Base-by-base conservation (phyloP, 1,284 basidiomycete species). In the Moesziomyces globuligerus region DNA sequence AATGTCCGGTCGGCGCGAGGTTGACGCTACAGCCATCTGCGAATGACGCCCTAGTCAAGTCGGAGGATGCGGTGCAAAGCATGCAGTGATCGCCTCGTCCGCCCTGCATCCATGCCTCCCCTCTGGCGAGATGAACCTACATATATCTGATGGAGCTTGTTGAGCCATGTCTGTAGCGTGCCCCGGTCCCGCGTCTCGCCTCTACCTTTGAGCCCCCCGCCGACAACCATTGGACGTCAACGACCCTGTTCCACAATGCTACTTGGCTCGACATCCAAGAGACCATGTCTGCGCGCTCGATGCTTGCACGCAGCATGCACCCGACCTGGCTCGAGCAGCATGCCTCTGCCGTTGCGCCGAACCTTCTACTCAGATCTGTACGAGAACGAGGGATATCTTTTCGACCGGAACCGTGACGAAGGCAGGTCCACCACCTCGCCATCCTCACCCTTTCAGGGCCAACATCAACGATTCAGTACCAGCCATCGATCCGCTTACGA, bases 371-470 rank as follows among this genome's bases (percentile, higher is more conserved):
- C 66, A 8, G 57, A 60, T 25, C 41, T 69, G 8, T 72, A 72
- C 66, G 66, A 72, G 46, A 62, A 69, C 18, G 66, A 72, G 43
- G 45, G 46, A 0, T 59, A 72, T 21, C 56, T 68, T 1, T 72
- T 68, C 25, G 65, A 68, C 38, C 53, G 51, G 18, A 43, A 57
- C 24, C 49, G 56, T 10, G 56, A 60, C 41, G 51, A 67, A 34
- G 42, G 42, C 3, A 40, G 56, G 46, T 51, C 48, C 17, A 65
- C 46, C 47, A 52, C 41, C 3, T 34, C 41, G 6, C 46, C 57
- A 7, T 24, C 49, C 4, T 61, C 51, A 29, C 48, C 48, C 13
- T 39, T 34, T 37, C 26, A 45, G 39, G 43, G 48, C 25, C 64
- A 67, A 28, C 41, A 29, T 4, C 45, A 38, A 18, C 50, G 55